Evolutionary conservation across 1,284 basidiomycete species (phyloP).

Genomic region (Ganoderma meredithae): DNA sequence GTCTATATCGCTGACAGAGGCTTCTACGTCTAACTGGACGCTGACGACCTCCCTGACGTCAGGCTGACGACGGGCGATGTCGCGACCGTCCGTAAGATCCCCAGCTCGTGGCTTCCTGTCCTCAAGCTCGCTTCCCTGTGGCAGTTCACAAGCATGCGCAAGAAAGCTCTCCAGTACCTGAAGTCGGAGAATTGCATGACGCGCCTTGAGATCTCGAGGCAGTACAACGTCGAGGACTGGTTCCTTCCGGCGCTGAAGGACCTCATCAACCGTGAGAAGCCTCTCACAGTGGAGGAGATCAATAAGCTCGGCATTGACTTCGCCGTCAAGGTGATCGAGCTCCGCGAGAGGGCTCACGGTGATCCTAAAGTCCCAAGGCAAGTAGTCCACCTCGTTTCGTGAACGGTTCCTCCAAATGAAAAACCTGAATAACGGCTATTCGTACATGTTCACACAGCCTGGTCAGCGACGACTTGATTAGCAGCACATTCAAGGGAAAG

Average conservation of each 20-base stretch:
- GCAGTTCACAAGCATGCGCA: not conserved
- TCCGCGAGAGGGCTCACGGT: slow-evolving; percentile 4
- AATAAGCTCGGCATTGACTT: not conserved
- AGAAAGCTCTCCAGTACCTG: not conserved
- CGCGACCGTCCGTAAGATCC: not conserved
- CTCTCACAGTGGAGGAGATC: not conserved
- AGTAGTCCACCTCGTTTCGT: not conserved
- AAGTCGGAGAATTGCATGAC: not conserved
- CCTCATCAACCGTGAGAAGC: not conserved
- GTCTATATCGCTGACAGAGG: not conserved
- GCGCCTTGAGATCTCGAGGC: not conserved
- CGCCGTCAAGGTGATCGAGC: slow-evolving; percentile 4
- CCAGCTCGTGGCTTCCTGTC: slow-evolving; percentile 7
- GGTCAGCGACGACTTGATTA: not conserved
- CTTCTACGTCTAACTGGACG: not conserved
- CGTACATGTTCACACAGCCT: not conserved
- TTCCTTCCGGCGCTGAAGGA: not conserved
- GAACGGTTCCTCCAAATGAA: not conserved
- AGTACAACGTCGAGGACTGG: slow-evolving; percentile 7
- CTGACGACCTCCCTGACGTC: not conserved
- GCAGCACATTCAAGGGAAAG: not conserved
- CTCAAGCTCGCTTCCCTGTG: slow-evolving; percentile 12
- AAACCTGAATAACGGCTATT: too few relatives aligned
- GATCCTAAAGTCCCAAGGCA: not conserved
- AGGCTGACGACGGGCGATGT: not conserved